Percentiles rank a stretch among this genome's conserved stretches.
Conservation (phyloP, 2,329 filamentous ascomycete genomes). For the Lecanicillium sp. region DNA sequence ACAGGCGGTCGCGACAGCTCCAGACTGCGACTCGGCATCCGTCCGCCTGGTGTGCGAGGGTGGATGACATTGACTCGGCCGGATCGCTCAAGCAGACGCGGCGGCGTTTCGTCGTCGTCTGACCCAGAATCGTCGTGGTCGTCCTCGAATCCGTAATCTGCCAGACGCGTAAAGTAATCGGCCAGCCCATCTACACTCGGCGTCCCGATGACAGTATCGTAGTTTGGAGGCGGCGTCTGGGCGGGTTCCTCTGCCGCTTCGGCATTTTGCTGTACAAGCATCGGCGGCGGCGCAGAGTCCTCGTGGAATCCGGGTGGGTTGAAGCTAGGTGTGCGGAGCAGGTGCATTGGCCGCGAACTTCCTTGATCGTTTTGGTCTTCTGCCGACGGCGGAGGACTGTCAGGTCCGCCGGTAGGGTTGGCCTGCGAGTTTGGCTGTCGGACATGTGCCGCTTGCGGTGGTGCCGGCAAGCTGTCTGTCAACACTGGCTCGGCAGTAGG, state of each 20-base stretch:
- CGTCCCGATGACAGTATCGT: slow-evolving; percentile 68
- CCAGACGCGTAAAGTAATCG: slow-evolving; percentile 79
- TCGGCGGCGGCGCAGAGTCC: slow-evolving; percentile 39
- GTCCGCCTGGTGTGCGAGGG: slow-evolving; percentile 44
- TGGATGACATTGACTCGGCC: slow-evolving; percentile 51
- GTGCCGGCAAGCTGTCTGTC: slow-evolving; percentile 29
- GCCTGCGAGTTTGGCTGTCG: slow-evolving; percentile 16
- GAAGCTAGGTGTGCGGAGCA: slow-evolving; percentile 75
- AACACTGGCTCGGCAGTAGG: slow-evolving; percentile 21
- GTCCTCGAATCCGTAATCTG: slow-evolving; percentile 53
- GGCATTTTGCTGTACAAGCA: slow-evolving; percentile 16
- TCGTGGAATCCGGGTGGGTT: slow-evolving; percentile 83
- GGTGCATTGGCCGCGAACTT: slow-evolving; percentile 66
- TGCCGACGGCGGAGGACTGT: slow-evolving; percentile 9
- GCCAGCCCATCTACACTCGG: slow-evolving; percentile 61
- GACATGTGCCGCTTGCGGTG: slow-evolving; percentile 51
- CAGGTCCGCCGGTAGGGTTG: slow-evolving; percentile 20
- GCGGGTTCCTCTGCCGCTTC: slow-evolving; percentile 23
- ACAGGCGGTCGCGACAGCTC: slow-evolving; percentile 37
- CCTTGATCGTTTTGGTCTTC: slow-evolving; percentile 13
- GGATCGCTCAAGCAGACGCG: slow-evolving; percentile 39
- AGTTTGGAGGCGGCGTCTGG: slow-evolving; percentile 76
- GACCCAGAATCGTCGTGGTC: slow-evolving; percentile 31
- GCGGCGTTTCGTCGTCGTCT: slow-evolving; percentile 33
- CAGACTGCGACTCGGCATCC: slow-evolving; percentile 47